Percentiles rank a stretch among this genome's conserved stretches.
These are phyloP conservation scores for Acidiella bohemica DNA, from an alignment of 495 filamentous ascomycete genomes.

Conservation along the genomic window DNA sequence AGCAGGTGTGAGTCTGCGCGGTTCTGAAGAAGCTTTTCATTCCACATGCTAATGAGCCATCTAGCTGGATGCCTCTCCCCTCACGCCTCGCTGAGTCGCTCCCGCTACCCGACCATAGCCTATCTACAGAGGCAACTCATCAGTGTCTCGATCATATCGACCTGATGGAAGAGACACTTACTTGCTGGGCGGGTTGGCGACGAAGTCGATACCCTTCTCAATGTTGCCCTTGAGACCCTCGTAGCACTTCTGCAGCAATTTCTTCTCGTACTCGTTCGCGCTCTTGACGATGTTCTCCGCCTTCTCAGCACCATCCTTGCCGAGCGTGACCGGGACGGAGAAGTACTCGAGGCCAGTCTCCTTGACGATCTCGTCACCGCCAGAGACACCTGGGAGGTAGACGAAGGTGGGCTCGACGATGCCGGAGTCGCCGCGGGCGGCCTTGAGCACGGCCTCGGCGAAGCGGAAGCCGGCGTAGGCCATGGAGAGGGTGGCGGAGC, in stretches of 20 bases:
- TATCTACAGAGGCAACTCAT: no score
- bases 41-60: no score
- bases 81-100: no score
- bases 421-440: slow-evolving; percentile 71
- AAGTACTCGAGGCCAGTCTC: slow-evolving; percentile 82
- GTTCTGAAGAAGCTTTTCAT: no score
- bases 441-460: slow-evolving; percentile 84
- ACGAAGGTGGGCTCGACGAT: slow-evolving; percentile 90
- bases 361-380: slow-evolving; percentile 72
- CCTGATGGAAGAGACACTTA: slow-evolving; percentile 8
- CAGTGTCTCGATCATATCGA: no score
- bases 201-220: slow-evolving; percentile 80
- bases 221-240: slow-evolving; percentile 81
- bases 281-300: slow-evolving; percentile 60
- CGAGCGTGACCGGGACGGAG: slow-evolving; percentile 87
- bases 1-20: no score
- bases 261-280: slow-evolving; percentile 71
- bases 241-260: slow-evolving; percentile 60
- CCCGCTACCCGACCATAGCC: no score
- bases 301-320: slow-evolving; percentile 75
- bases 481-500: slow-evolving; percentile 95
- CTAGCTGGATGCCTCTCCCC: no score
- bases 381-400: slow-evolving; percentile 79
- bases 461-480: slow-evolving; percentile 93
- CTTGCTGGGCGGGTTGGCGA: slow-evolving; percentile 55